Conservation (phyloP, 495 filamentous ascomycete species). For the Filosporella fistucella region DNA sequence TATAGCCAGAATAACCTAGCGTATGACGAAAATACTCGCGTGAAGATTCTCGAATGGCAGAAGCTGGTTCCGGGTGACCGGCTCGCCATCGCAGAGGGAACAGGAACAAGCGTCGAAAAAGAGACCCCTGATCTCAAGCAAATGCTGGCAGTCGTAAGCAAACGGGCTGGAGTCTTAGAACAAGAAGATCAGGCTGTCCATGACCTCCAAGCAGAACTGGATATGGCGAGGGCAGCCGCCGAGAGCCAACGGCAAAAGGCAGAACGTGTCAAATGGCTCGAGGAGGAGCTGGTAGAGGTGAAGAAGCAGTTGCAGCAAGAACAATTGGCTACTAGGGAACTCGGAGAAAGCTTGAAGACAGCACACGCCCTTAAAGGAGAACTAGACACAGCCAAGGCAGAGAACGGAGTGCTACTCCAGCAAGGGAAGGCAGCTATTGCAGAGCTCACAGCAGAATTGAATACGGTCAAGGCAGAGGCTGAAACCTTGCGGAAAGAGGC, state of each 20-base stretch:
- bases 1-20: slow-evolving; percentile 11
- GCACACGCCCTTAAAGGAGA: slow-evolving; percentile 15
- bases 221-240: slow-evolving; percentile 11
- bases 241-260: slow-evolving; percentile 14
- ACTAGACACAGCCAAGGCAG: slow-evolving; percentile 15
- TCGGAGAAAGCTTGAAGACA: slow-evolving; percentile 16
- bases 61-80: slow-evolving; percentile 4
- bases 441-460: slow-evolving; percentile 13
- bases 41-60: slow-evolving; percentile 17
- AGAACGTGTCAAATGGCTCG: slow-evolving; percentile 15
- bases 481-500: slow-evolving; percentile 14
- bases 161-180: slow-evolving; percentile 16
- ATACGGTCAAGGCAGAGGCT: slow-evolving; percentile 16
- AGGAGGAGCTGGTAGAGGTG: slow-evolving; percentile 14
- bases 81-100: slow-evolving; percentile 13
- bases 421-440: slow-evolving; percentile 16
- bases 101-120: slow-evolving; percentile 10
- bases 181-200: slow-evolving; percentile 14
- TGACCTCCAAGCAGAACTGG: slow-evolving; percentile 17
- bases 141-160: slow-evolving; percentile 16
- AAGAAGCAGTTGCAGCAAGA: slow-evolving; percentile 16
- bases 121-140: slow-evolving; percentile 12
- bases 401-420: slow-evolving; percentile 16
- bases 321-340: slow-evolving; percentile 12
- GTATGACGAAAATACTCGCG: slow-evolving; percentile 9